These are phyloP conservation scores for Aspergillus luchuensis DNA, from an alignment of 2,329 filamentous ascomycete genomes.

Conservation along the genomic window DNA sequence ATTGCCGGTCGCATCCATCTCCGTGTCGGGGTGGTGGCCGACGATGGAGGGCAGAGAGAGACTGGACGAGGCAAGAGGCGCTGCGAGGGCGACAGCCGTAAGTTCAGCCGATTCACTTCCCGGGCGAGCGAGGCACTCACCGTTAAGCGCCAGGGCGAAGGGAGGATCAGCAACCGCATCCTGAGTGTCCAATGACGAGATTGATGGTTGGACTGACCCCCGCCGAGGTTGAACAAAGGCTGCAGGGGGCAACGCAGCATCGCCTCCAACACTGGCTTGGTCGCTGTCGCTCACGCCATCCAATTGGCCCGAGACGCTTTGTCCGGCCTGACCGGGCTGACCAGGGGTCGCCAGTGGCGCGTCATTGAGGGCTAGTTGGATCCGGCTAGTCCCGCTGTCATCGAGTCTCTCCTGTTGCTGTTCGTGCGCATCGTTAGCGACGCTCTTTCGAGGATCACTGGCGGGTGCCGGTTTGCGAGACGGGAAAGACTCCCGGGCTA, in stretches of 20 bases:
- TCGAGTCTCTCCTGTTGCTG: background rate
- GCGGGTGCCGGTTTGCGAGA: background rate
- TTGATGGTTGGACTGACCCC: constrained; percentile 16
- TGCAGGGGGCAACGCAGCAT: constrained; percentile 8
- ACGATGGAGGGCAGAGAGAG: constrained; percentile 17
- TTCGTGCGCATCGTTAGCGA: background rate
- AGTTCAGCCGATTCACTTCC: background rate
- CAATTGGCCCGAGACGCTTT: background rate
- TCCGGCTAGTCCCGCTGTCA: background rate
- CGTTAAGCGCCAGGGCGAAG: constrained; percentile 15
- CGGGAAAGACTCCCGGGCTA: background rate
- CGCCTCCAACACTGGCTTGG: background rate
- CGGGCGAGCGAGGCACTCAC: constrained; percentile 14
- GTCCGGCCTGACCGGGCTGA: background rate
- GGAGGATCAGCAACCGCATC: constrained; percentile 18
- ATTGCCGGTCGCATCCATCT: background rate
- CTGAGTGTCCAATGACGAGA: constrained; percentile 31
- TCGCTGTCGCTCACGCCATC: background rate
- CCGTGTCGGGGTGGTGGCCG: background rate
- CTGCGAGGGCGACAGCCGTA: constrained; percentile 5
- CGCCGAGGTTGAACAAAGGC: constrained; percentile 11
- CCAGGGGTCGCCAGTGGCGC: background rate
- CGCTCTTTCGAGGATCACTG: background rate
- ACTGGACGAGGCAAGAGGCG: constrained; percentile 14
- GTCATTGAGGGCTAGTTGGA: constrained; percentile 1